A percentile compares a stretch with the other conserved stretches of the same genome.
Conservation (phyloP, 306 rosid species). For the Sophora flavescens region DNA sequence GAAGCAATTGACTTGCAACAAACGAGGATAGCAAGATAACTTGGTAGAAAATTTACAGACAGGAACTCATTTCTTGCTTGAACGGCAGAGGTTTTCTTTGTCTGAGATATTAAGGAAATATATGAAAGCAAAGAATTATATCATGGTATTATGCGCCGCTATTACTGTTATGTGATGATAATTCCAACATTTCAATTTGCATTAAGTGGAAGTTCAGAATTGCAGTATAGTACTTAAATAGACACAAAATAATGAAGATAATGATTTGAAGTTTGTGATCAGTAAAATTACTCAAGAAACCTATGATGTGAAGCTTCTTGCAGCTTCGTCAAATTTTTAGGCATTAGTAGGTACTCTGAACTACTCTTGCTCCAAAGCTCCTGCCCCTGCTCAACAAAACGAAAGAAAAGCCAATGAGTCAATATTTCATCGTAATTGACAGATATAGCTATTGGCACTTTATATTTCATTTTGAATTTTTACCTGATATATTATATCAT, state of each 20-base stretch:
- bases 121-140: slow-evolving; percentile 1
- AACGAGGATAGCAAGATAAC: neutral
- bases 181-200: slow-evolving; percentile 27
- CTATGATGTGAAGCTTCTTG: neutral
- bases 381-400: slow-evolving; percentile 55
- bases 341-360: too few species aligned
- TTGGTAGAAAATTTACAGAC: neutral
- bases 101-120: slow-evolving; percentile 12
- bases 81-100: slow-evolving; percentile 4
- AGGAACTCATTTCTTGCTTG: slow-evolving; percentile 16
- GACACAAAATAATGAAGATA: neutral
- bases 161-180: neutral
- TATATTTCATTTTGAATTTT: neutral
- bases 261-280: slow-evolving; percentile 14
- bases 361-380: slow-evolving; percentile 57
- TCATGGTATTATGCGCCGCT: neutral
- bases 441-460: neutral
- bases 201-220: neutral
- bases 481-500: too few species aligned
- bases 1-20: slow-evolving; percentile 40
- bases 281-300: neutral
- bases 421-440: slow-evolving; percentile 63
- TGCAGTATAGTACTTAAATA: neutral
- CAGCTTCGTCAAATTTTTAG: slow-evolving; percentile 10
- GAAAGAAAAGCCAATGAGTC: slow-evolving; percentile 50